phyloP scores from a whole-genome alignment of 1,284 basidiomycete genomes.

The Fomes fomentarius region DNA sequence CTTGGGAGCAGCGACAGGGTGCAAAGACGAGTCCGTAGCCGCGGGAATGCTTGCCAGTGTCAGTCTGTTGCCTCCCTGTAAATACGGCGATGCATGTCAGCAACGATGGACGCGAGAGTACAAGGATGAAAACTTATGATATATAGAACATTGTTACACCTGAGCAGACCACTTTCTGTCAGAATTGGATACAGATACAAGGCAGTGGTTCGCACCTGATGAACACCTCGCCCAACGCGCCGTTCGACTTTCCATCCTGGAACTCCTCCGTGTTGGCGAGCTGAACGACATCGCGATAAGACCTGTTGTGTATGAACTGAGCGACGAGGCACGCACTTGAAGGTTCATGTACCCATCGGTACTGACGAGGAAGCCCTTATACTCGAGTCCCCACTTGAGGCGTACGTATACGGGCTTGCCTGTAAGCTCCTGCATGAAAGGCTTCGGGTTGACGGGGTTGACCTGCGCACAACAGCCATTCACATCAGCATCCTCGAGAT shows the following conservation, averaged over 20 bases:
- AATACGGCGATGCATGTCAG: conserved; percentile 32
- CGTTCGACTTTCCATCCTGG: conserved; percentile 95
- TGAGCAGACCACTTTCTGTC: conserved; percentile 21
- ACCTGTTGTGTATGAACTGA: background rate
- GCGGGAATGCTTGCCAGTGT: background rate
- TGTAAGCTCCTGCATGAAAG: conserved; percentile 97
- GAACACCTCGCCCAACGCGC: conserved; percentile 97
- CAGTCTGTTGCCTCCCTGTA: conserved; percentile 72
- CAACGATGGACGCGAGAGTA: background rate
- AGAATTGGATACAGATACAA: background rate
- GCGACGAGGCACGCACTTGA: conserved; percentile 63
- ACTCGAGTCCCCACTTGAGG: conserved; percentile 99
- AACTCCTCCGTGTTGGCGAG: conserved; percentile 99
- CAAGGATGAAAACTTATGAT: conserved; percentile 69
- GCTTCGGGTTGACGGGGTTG: conserved; percentile 97
- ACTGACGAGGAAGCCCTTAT: conserved; percentile 98
- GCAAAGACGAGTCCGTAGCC: background rate
- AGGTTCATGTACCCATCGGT: conserved; percentile 99
- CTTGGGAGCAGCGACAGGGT: background rate
- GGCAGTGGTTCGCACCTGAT: conserved; percentile 70
- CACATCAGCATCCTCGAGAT: conserved; percentile 17
- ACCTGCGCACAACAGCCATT: conserved; percentile 50
- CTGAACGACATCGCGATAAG: conserved; percentile 42
- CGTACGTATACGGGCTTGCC: conserved; percentile 95
- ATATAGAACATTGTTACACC: conserved; percentile 92